phyloP scores from a whole-genome alignment of 176 grass and related monocot species.

The Pontederia crassipes region DNA sequence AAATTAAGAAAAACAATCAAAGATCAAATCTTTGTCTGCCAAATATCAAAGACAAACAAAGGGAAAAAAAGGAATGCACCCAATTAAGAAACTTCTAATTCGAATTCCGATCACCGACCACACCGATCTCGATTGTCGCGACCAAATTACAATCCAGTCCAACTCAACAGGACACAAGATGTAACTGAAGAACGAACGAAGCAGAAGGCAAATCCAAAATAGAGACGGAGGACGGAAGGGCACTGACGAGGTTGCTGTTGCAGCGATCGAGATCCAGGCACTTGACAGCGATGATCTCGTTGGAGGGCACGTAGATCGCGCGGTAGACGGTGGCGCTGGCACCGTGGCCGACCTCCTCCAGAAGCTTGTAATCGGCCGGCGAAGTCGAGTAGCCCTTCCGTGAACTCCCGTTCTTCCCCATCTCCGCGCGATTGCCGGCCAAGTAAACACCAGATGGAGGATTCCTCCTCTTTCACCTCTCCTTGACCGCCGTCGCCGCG shows the following conservation, averaged over 20 bases:
- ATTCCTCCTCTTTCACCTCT: slow-evolving; percentile 24
- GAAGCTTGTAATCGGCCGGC: slow-evolving; percentile 45
- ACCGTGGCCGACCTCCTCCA: slow-evolving; percentile 84
- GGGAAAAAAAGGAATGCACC: no score
- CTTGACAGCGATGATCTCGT: slow-evolving; percentile 73
- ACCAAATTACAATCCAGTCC: no score
- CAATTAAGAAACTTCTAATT: no score
- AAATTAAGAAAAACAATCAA: no score
- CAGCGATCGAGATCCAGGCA: slow-evolving; percentile 98
- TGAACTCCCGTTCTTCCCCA: slow-evolving; percentile 13
- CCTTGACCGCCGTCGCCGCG: slow-evolving; percentile 27
- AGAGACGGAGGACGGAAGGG: no score
- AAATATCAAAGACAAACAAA: no score
- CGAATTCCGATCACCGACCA: no score
- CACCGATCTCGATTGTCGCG: no score
- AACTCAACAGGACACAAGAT: no score
- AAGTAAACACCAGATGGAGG: not conserved
- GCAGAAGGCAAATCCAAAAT: no score
- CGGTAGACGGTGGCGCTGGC: slow-evolving; percentile 84
- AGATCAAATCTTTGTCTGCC: no score
- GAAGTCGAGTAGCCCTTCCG: slow-evolving; percentile 46
- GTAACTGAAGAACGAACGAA: no score
- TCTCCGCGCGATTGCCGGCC: slow-evolving; percentile 8
- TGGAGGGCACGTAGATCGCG: slow-evolving; percentile 57
- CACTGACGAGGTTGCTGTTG: slow-evolving; percentile 88